A percentile compares a stretch with the other conserved stretches of the same genome.
These are phyloP conservation scores for Jackrogersella multiformis DNA, from an alignment of 495 filamentous ascomycete species.

Conservation along the genomic window DNA sequence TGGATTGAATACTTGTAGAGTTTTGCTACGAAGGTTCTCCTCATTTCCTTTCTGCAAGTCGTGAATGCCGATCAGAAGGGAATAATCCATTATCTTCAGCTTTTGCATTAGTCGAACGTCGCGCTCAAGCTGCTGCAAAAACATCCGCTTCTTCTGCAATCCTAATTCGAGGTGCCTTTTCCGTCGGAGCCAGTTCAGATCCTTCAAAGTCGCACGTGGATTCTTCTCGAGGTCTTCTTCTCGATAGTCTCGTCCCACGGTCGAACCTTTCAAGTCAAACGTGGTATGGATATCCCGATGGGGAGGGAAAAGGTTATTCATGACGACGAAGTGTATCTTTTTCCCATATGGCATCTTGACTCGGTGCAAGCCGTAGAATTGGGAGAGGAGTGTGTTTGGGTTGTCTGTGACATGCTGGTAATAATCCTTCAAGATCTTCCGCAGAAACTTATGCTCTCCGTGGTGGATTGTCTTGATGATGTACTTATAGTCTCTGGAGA, in stretches of 20 bases:
- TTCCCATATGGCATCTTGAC: constrained; percentile 98
- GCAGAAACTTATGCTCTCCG: constrained; percentile 91
- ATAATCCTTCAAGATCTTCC: constrained; percentile 92
- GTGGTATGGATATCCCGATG: constrained; percentile 97
- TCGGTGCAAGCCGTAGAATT: constrained; percentile 97
- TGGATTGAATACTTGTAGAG: constrained; percentile 93
- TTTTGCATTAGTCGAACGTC: constrained; percentile 87
- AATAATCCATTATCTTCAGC: constrained; percentile 99
- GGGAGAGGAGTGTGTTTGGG: constrained; percentile 94
- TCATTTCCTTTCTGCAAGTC: constrained; percentile 90
- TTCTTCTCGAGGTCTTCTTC: constrained; percentile 90
- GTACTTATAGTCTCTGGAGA: constrained; percentile 99
- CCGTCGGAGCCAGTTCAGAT: constrained; percentile 94
- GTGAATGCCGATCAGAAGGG: constrained; percentile 92
- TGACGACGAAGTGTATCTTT: constrained; percentile 99
- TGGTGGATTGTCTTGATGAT: constrained; percentile 99
- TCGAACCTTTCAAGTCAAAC: constrained; percentile 98
- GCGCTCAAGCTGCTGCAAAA: constrained; percentile 85
- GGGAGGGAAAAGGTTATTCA: constrained; percentile 99
- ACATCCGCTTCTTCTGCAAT: constrained; percentile 81
- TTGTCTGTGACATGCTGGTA: constrained; percentile 92
- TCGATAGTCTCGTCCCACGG: constrained; percentile 86
- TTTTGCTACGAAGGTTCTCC: constrained; percentile 94
- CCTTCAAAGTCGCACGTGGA: constrained; percentile 92
- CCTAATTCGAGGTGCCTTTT: constrained; percentile 88